Conservation (phyloP, 495 filamentous ascomycete genomes). For the Lepidopterella palustris region DNA sequence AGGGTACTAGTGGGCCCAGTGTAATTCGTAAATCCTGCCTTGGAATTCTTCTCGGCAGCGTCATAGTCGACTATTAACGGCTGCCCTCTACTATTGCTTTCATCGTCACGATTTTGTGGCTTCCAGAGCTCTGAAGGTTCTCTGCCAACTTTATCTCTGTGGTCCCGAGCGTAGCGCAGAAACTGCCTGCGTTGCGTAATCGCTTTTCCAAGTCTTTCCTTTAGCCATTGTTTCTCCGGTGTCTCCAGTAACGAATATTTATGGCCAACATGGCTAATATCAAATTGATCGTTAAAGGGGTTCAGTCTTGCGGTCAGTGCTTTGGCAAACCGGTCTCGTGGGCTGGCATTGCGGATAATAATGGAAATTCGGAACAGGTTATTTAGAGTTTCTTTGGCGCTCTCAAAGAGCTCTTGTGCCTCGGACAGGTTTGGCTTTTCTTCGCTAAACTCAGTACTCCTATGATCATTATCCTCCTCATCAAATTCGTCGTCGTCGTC, state of each 20-base stretch:
- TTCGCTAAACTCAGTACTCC: background rate
- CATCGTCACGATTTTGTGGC: background rate
- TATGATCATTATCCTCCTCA: background rate
- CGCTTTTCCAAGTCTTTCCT: conserved; percentile 12
- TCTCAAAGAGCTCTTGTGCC: conserved; percentile 18
- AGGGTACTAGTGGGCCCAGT: conserved; percentile 1
- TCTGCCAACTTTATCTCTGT: conserved; percentile 9
- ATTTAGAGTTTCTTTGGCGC: conserved; percentile 8
- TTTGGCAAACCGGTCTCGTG: conserved; percentile 22
- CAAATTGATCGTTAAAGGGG: conserved; percentile 20
- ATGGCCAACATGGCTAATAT: conserved; percentile 25
- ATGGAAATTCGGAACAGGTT: conserved; percentile 24
- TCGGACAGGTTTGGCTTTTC: conserved; percentile 6
- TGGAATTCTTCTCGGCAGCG: background rate
- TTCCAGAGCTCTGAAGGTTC: background rate
- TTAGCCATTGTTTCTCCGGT: conserved; percentile 13
- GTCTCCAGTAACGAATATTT: conserved; percentile 20
- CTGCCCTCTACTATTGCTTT: background rate
- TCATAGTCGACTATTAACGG: background rate
- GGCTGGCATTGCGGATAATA: conserved; percentile 23
- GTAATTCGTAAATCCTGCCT: background rate
- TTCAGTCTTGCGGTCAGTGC: conserved; percentile 3
- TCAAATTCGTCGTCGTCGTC: conserved; percentile 1
- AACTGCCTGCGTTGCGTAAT: conserved; percentile 20
- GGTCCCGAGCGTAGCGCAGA: conserved; percentile 18